A percentile compares a stretch with the other conserved stretches of the same genome.
Conservation (phyloP, 345 rosid species). For the Melaleuca alternifolia region DNA sequence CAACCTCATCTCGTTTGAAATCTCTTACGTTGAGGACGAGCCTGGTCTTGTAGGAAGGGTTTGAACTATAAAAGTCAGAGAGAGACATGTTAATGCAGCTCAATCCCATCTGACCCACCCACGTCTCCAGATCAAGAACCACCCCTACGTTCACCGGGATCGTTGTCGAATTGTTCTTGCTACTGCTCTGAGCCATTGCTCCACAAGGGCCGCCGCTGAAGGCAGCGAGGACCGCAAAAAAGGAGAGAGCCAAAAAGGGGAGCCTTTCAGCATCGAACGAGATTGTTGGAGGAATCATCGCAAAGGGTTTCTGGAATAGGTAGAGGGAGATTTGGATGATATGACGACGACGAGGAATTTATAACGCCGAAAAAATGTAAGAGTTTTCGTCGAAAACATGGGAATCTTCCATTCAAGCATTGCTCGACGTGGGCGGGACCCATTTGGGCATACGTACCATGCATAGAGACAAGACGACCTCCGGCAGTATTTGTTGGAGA, state of each 20-base stretch:
- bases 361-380: too few species aligned
- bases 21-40: background rate
- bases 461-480: too few species aligned
- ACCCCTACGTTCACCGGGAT: background rate
- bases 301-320: background rate
- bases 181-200: background rate
- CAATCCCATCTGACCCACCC: background rate
- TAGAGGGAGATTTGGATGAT: too few species aligned
- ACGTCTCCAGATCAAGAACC: background rate
- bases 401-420: too few species aligned
- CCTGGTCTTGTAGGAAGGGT: background rate
- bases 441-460: too few species aligned
- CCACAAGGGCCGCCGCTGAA: background rate
- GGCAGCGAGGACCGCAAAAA: background rate
- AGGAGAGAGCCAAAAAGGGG: background rate
- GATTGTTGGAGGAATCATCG: background rate
- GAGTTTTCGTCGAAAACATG: too few species aligned
- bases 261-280: background rate
- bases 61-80: background rate
- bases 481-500: too few species aligned
- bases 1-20: background rate
- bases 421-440: too few species aligned
- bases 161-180: background rate
- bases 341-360: too few species aligned
- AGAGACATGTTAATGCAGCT: background rate